Evolutionary conservation across 169 alveolate genomes (phyloP), one percentile per base, ranked within the genome.

Genomic region (Nephromyces sp.): DNA sequence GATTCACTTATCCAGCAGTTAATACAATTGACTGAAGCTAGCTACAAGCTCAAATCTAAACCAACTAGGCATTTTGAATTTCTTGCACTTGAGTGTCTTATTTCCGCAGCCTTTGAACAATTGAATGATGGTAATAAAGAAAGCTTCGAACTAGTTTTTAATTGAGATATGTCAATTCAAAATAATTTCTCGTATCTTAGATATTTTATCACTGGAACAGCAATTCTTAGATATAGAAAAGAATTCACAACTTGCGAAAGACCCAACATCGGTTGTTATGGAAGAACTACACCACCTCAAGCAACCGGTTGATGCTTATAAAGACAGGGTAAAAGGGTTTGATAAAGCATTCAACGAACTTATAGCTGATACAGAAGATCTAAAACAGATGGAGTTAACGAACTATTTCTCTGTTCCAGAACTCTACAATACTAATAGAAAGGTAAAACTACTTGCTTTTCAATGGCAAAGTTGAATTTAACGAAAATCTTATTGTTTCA

Each of bases 31-130:
- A 67, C 72, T n/a, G 28, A 27, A 1, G 30, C 52, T 35, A 67
- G 62, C 29, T 52, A 52, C 57, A 43, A 43, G n/a, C n/a, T 43
- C 25, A 43, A 43, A 15, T 15, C 25, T 43, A 15, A 15, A 43
- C 15, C 57, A 15, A 43, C 15, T n/a, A 43, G 57, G 43, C 90
- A 90, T 1, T 88, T 88, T 69, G 93, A 88, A 74, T 83, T 88
- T 68, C 77, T 84, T 31, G 91, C 86, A 21, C 52, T 88, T 27
- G 93, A 88, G 71, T 88, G 93, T 70, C 82, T 89, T 74, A 83
- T 82, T 66, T 71, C 80, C 30, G 84, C 92, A 53, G 88, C 92
- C 6, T 57, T 88, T 43, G 80, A 80, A 32, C 80, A 74, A 51
- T 70, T 74, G 6, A 74, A 74, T 34, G 66, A 65, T 15, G 80